Conservation (phyloP, 2,329 filamentous ascomycete species). For the Colletotrichum navitas region DNA sequence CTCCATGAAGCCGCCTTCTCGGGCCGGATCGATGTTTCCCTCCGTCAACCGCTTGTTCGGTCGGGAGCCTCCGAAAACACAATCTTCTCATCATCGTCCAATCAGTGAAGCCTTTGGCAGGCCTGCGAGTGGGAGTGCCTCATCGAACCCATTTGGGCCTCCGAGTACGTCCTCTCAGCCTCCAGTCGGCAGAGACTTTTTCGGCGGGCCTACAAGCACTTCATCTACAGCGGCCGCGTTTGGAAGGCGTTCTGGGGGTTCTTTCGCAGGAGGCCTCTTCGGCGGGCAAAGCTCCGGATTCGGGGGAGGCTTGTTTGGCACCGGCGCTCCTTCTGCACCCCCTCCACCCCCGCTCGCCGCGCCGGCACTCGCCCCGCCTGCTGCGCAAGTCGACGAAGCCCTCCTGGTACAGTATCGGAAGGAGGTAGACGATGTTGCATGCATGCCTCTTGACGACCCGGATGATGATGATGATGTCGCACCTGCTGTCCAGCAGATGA, state of each 20-base stretch:
- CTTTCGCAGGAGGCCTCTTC: not conserved
- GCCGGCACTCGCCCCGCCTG: slow-evolving; percentile 87
- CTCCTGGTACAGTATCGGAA: slow-evolving; percentile 84
- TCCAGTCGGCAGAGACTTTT: not conserved
- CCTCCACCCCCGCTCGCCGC: not conserved
- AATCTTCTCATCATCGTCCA: too few species aligned
- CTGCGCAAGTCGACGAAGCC: slow-evolving; percentile 86
- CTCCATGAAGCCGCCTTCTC: too few species aligned
- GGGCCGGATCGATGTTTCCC: too few species aligned
- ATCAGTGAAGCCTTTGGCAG: too few species aligned
- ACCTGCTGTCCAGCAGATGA: too few species aligned
- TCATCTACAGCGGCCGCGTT: not conserved
- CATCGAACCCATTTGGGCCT: too few species aligned
- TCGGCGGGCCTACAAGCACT: not conserved
- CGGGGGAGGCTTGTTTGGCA: not conserved
- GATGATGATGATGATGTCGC: not conserved
- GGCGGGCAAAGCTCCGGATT: not conserved
- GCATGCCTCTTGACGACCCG: slow-evolving; percentile 84
- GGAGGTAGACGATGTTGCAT: slow-evolving; percentile 86
- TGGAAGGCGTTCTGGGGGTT: not conserved
- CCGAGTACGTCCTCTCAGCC: too few species aligned
- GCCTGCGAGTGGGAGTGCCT: too few species aligned
- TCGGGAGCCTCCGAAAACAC: too few species aligned
- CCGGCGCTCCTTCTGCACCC: not conserved
- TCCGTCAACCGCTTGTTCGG: too few species aligned